phyloP scores from a whole-genome alignment of 768 basidiomycete species.

The Pleurotus salmoneostramineus region DNA sequence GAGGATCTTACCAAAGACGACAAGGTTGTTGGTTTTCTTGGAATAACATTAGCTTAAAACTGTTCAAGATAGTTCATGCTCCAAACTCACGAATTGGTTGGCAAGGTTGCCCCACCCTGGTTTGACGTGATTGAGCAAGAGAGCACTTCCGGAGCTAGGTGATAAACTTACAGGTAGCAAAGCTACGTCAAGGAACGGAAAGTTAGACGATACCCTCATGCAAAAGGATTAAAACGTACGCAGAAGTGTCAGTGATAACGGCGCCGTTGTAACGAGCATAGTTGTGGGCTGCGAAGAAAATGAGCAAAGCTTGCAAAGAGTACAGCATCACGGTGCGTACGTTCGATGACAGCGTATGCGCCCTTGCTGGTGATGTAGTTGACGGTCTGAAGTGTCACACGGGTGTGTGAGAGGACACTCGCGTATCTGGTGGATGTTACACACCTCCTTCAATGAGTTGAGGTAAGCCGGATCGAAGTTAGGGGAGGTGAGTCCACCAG shows the following conservation, averaged over 20 bases:
- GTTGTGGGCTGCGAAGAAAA: constrained; percentile 44
- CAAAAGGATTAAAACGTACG: constrained; percentile 27
- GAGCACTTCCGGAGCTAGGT: not conserved
- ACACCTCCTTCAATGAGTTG: constrained; percentile 39
- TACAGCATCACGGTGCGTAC: constrained; percentile 22
- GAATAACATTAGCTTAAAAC: not conserved
- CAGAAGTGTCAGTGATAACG: constrained; percentile 42
- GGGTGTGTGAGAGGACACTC: not conserved
- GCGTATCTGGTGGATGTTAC: constrained; percentile 6
- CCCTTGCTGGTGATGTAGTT: constrained; percentile 61
- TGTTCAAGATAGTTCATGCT: not conserved
- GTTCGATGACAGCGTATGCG: constrained; percentile 54
- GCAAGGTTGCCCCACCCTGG: constrained; percentile 58
- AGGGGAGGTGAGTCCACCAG: constrained; percentile 49
- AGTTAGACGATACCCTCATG: not conserved
- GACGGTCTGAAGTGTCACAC: constrained; percentile 33
- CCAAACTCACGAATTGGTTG: constrained; percentile 41
- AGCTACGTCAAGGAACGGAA: constrained; percentile 23
- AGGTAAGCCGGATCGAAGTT: constrained; percentile 49
- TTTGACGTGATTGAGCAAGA: not conserved
- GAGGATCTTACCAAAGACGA: constrained; percentile 46
- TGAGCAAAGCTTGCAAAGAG: not conserved
- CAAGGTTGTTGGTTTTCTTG: constrained; percentile 42
- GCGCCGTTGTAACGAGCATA: constrained; percentile 56
- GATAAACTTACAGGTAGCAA: constrained; percentile 40